These are phyloP conservation scores for Zygosaccharomyces siamensis DNA, from an alignment of 805 yeast genomes.

Conservation along the genomic window DNA sequence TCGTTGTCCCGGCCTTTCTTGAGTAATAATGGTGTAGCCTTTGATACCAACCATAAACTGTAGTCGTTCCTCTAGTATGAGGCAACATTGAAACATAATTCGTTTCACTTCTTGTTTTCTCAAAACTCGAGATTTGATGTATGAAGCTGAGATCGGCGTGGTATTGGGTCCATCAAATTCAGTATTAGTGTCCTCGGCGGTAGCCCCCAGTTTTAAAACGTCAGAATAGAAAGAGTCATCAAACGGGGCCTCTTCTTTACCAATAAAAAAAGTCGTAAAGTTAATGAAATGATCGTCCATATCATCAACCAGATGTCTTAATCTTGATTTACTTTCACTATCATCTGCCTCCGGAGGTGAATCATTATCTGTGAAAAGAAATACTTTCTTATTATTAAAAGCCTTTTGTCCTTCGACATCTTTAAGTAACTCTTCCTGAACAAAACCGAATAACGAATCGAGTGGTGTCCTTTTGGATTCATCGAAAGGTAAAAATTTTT, in stretches of 20 bases:
- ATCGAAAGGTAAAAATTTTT: conserved; percentile 31
- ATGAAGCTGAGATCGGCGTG: conserved; percentile 39
- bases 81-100: conserved; percentile 55
- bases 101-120: conserved; percentile 59
- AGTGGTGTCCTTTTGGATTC: conserved; percentile 33
- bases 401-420: conserved; percentile 38
- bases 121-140: conserved; percentile 46
- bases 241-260: conserved; percentile 36
- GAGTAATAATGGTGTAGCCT: conserved; percentile 62
- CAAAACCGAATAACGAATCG: conserved; percentile 43
- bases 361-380: conserved; percentile 74
- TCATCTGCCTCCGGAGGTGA: conserved; percentile 49
- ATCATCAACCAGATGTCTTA: conserved; percentile 58
- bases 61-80: conserved; percentile 47
- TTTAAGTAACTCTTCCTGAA: conserved; percentile 52
- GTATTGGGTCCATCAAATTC: conserved; percentile 39
- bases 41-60: conserved; percentile 56
- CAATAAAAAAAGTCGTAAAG: conserved; percentile 61
- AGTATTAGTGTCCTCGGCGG: conserved; percentile 8
- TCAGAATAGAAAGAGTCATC: conserved; percentile 49
- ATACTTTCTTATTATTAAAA: conserved; percentile 54
- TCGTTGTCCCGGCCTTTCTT: conserved; percentile 45
- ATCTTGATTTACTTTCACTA: conserved; percentile 39
- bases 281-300: conserved; percentile 48
- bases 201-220: conserved; percentile 38